Conservation (phyloP, 2,329 filamentous ascomycete species). For the Penicillium sclerotigenum region DNA sequence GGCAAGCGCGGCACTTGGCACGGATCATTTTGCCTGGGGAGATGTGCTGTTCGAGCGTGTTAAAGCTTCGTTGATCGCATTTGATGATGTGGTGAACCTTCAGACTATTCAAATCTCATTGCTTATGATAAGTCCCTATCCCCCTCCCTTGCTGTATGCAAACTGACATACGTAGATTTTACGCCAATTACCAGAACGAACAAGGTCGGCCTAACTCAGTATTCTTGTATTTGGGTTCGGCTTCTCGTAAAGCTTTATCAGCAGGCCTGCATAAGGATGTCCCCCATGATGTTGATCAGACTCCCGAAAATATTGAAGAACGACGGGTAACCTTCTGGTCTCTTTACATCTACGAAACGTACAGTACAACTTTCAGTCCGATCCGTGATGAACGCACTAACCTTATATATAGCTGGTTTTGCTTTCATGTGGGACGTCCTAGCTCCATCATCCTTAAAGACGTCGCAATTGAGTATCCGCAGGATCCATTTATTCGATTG, state of each 20-base stretch:
- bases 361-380: constrained; percentile 8
- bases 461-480: constrained; percentile 36
- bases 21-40: constrained; percentile 40
- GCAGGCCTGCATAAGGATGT: constrained; percentile 47
- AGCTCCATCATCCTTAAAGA: constrained; percentile 41
- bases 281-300: constrained; percentile 30
- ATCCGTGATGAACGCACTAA: background rate
- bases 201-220: constrained; percentile 45
- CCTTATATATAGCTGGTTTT: constrained; percentile 39
- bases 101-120: constrained; percentile 45
- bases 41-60: constrained; percentile 46
- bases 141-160: background rate
- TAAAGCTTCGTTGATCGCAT: constrained; percentile 36
- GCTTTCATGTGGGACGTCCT: constrained; percentile 45
- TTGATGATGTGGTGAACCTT: constrained; percentile 47
- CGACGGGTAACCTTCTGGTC: constrained; percentile 42
- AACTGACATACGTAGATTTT: constrained; percentile 13
- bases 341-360: constrained; percentile 47
- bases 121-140: constrained; percentile 44
- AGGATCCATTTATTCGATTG: constrained; percentile 40
- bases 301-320: constrained; percentile 36
- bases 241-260: constrained; percentile 44
- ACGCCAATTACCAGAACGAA: constrained; percentile 47
- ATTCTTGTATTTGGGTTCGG: constrained; percentile 43
- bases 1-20: constrained; percentile 39